Percentiles rank a stretch among this genome's conserved stretches.
Evolutionary conservation across 805 yeast genomes (phyloP).

Genomic region (Osmozyma mogii): DNA sequence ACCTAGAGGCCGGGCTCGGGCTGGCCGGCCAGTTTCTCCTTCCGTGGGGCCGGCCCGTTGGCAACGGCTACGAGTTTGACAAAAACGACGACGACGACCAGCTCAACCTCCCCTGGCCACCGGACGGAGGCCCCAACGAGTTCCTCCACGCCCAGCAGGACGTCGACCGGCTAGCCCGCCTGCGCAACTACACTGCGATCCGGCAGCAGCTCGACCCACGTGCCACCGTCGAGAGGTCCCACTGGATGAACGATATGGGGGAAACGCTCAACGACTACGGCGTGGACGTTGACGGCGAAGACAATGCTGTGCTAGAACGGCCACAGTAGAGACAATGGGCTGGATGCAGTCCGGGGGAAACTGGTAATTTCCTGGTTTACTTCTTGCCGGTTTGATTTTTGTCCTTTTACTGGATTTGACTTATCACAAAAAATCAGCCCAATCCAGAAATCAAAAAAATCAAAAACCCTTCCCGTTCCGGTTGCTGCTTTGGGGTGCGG

Average conservation of each 20-base stretch:
- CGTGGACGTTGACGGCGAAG: constrained; percentile 68
- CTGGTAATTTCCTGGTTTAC: too few relatives aligned
- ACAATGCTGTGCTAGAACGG: too few relatives aligned
- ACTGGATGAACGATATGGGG: constrained; percentile 78
- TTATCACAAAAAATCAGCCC: too few relatives aligned
- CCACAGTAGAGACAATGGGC: too few relatives aligned
- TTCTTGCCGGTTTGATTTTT: too few relatives aligned
- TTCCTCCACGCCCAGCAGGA: constrained; percentile 6
- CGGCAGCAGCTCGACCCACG: constrained; percentile 31
- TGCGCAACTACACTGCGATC: constrained; percentile 17
- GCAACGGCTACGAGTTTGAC: constrained; percentile 51
- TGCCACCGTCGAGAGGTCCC: constrained; percentile 27
- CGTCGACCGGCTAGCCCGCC: constrained; percentile 10
- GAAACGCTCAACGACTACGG: constrained; percentile 81
- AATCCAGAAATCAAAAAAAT: too few relatives aligned
- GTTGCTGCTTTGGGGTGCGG: too few relatives aligned
- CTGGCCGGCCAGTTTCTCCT: constrained; percentile 56
- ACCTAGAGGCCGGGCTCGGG: constrained; percentile 51
- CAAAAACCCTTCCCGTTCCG: too few relatives aligned
- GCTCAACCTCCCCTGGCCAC: constrained; percentile 83
- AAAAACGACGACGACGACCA: constrained; percentile 54
- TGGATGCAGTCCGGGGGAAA: too few relatives aligned
- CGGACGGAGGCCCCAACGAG: constrained; percentile 60
- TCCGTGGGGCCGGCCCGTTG: constrained; percentile 62
- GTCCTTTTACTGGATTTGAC: too few relatives aligned